A percentile compares a stretch with the other conserved stretches of the same genome.
Conservation (phyloP, 805 yeast genomes). For the Candida maesae region DNA sequence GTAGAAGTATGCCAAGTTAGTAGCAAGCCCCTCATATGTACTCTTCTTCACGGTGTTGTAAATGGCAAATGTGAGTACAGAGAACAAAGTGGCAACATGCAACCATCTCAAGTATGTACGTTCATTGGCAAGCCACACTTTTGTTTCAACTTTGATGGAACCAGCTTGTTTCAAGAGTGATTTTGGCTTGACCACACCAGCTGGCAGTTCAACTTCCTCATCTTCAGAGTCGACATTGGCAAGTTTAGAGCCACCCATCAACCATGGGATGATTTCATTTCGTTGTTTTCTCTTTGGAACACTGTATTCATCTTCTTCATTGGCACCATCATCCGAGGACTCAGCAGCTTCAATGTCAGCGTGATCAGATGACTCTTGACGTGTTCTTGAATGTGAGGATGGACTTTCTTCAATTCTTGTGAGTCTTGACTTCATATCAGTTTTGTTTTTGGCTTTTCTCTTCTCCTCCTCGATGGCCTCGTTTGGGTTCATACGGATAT, state of each 20-base stretch:
- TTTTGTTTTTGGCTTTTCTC: slow-evolving; percentile 42
- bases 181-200: slow-evolving; percentile 84
- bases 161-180: slow-evolving; percentile 81
- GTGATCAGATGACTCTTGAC: slow-evolving; percentile 21
- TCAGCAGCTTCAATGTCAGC: slow-evolving; percentile 55
- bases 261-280: slow-evolving; percentile 33
- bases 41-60: slow-evolving; percentile 72
- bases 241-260: slow-evolving; percentile 40
- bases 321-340: slow-evolving; percentile 39
- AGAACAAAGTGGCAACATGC: slow-evolving; percentile 78
- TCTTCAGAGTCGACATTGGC: slow-evolving; percentile 78
- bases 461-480: slow-evolving; percentile 70
- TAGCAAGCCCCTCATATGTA: slow-evolving; percentile 60
- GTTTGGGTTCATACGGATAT: slow-evolving; percentile 73
- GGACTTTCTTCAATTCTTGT: slow-evolving; percentile 27
- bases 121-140: slow-evolving; percentile 98
- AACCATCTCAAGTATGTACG: slow-evolving; percentile 96
- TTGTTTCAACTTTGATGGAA: slow-evolving; percentile 91
- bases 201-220: slow-evolving; percentile 80
- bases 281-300: slow-evolving; percentile 21
- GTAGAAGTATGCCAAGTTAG: slow-evolving; percentile 69
- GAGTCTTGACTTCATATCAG: slow-evolving; percentile 36
- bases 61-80: slow-evolving; percentile 80
- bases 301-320: slow-evolving; percentile 32
- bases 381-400: slow-evolving; percentile 1